Percentiles rank a stretch among this genome's conserved stretches.
These are phyloP conservation scores for Blumeria graminis DNA, from an alignment of 2,329 filamentous ascomycete species.

Conservation along the genomic window DNA sequence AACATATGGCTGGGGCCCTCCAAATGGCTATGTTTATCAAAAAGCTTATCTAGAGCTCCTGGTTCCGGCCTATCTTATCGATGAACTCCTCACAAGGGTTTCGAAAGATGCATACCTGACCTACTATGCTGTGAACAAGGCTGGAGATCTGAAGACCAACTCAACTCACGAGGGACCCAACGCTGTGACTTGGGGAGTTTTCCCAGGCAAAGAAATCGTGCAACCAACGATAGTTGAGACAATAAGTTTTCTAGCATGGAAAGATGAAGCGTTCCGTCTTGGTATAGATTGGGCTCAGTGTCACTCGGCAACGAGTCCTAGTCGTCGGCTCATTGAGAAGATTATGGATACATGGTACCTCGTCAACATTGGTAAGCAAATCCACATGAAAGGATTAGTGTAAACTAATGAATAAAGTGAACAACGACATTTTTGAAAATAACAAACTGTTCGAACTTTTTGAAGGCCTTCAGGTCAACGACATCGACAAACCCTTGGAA, in stretches of 20 bases:
- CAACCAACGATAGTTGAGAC: conserved; percentile 98
- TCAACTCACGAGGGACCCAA: conserved; percentile 71
- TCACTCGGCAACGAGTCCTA: conserved; percentile 52
- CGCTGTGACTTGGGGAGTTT: conserved; percentile 98
- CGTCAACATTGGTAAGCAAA: conserved; percentile 64
- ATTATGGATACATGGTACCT: conserved; percentile 85
- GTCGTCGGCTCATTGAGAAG: conserved; percentile 52
- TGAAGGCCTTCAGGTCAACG: conserved; percentile 45
- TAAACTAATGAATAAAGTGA: conserved; percentile 32
- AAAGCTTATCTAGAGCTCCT: conserved; percentile 92
- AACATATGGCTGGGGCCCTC: conserved; percentile 80
- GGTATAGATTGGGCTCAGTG: conserved; percentile 89
- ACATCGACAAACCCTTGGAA: conserved; percentile 26
- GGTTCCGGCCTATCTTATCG: conserved; percentile 55
- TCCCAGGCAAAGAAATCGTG: conserved; percentile 97
- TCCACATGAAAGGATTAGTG: neutral
- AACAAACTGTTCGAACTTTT: conserved; percentile 70
- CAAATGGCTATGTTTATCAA: conserved; percentile 92
- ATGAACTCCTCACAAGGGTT: conserved; percentile 54
- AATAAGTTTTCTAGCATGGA: conserved; percentile 93
- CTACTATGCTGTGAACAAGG: conserved; percentile 79
- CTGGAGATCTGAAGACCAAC: conserved; percentile 63
- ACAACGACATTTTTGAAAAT: conserved; percentile 88
- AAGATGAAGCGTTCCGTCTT: conserved; percentile 86
- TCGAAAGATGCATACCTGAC: conserved; percentile 60